Conservation (phyloP, 2,329 filamentous ascomycete genomes). For the Stachybotrys chartarum region DNA sequence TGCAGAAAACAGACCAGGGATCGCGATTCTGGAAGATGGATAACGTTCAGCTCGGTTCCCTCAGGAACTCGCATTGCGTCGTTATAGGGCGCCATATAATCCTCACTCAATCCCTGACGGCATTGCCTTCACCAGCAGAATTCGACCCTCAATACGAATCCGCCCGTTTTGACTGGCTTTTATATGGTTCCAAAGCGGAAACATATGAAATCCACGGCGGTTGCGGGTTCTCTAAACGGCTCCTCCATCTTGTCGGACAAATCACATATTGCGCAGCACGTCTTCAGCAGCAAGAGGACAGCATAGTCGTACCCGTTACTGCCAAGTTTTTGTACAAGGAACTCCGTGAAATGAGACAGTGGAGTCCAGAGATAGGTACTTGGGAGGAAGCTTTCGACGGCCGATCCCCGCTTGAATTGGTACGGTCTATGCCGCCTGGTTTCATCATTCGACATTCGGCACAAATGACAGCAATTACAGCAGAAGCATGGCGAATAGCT, state of each 20-base stretch:
- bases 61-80: slow-evolving; percentile 29
- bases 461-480: slow-evolving; percentile 32
- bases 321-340: slow-evolving; percentile 17
- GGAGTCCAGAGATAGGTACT: slow-evolving; percentile 16
- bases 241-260: slow-evolving; percentile 28
- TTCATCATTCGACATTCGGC: slow-evolving; percentile 17
- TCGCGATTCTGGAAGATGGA: slow-evolving; percentile 25
- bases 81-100: slow-evolving; percentile 32
- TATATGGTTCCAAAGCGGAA: slow-evolving; percentile 26
- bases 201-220: slow-evolving; percentile 32
- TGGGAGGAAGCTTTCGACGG: slow-evolving; percentile 11
- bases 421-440: slow-evolving; percentile 13
- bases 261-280: slow-evolving; percentile 28
- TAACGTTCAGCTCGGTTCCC: slow-evolving; percentile 24
- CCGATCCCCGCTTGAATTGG: slow-evolving; percentile 18
- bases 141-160: slow-evolving; percentile 21
- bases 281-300: slow-evolving; percentile 23
- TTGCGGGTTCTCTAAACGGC: slow-evolving; percentile 32
- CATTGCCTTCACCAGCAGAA: slow-evolving; percentile 15
- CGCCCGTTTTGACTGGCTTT: slow-evolving; percentile 28
- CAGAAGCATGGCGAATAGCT: slow-evolving; percentile 33
- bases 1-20: slow-evolving; percentile 27
- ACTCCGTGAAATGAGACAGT: slow-evolving; percentile 24
- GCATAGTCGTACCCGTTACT: slow-evolving; percentile 21
- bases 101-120: slow-evolving; percentile 30